Percentiles rank a stretch among this genome's conserved stretches.
Conservation (phyloP, 768 basidiomycete species). For the Serendipita sp. region DNA sequence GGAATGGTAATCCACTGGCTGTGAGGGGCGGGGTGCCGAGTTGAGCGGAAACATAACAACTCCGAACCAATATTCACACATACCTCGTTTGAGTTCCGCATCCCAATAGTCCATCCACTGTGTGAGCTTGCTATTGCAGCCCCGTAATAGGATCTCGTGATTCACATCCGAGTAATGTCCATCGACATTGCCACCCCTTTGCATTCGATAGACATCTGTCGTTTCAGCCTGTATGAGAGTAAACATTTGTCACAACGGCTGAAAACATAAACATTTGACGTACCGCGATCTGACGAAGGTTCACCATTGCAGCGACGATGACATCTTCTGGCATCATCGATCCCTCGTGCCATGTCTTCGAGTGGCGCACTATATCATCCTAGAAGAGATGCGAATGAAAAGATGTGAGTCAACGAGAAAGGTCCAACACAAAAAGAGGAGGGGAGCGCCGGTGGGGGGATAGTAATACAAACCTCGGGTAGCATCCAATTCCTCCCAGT, state of each 20-base stretch:
- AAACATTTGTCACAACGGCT: neutral
- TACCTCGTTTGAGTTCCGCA: conserved; percentile 54
- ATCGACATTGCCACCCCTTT: conserved; percentile 27
- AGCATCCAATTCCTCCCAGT: conserved; percentile 82
- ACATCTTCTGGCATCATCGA: conserved; percentile 56
- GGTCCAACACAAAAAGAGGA: neutral
- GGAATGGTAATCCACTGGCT: conserved; percentile 63
- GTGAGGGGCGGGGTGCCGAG: neutral
- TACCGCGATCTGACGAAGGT: conserved; percentile 65
- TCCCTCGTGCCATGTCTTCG: conserved; percentile 53
- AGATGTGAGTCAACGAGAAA: neutral
- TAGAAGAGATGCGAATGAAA: conserved; percentile 11
- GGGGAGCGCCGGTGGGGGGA: neutral
- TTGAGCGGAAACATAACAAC: neutral
- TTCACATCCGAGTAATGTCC: conserved; percentile 43
- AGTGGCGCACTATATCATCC: conserved; percentile 59
- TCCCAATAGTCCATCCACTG: conserved; percentile 62
- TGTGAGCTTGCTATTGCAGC: conserved; percentile 54
- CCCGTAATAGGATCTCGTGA: conserved; percentile 52
- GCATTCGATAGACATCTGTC: conserved; percentile 52
- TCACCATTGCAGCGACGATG: conserved; percentile 58
- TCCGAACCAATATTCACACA: conserved; percentile 9
- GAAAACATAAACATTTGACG: conserved; percentile 15
- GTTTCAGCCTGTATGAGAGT: conserved; percentile 43
- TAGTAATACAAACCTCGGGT: conserved; percentile 33